Conservation (phyloP, 164 flowering plant genomes). For the Macadamia integrifolia region DNA sequence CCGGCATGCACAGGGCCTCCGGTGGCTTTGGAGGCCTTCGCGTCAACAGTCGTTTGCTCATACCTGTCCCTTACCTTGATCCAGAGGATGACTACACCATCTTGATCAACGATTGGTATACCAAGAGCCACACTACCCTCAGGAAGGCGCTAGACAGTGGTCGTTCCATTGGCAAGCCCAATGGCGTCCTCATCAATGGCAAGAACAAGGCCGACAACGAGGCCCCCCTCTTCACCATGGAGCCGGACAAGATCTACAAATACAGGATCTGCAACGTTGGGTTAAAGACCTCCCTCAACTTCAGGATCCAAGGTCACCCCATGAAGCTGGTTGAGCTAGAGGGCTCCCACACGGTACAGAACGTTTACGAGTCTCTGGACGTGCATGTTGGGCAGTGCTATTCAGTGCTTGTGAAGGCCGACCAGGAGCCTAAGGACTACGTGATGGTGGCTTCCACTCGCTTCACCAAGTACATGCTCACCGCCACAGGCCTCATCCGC, state of each 20-base stretch:
- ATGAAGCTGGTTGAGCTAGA: slow-evolving; percentile 48
- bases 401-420: slow-evolving; percentile 37
- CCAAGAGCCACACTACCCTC: slow-evolving; percentile 24
- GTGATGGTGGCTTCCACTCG: slow-evolving; percentile 40
- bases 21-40: slow-evolving; percentile 42
- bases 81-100: slow-evolving; percentile 55
- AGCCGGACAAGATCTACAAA: slow-evolving; percentile 40
- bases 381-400: slow-evolving; percentile 46
- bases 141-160: slow-evolving; percentile 26
- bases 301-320: slow-evolving; percentile 40
- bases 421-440: slow-evolving; percentile 35
- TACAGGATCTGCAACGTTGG: slow-evolving; percentile 46
- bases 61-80: slow-evolving; percentile 36
- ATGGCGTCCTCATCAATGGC: slow-evolving; percentile 38
- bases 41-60: slow-evolving; percentile 35
- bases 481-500: slow-evolving; percentile 26
- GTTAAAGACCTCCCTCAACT: slow-evolving; percentile 36
- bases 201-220: slow-evolving; percentile 17
- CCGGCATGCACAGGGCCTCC: slow-evolving; percentile 25
- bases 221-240: slow-evolving; percentile 30
- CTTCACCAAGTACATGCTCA: slow-evolving; percentile 31
- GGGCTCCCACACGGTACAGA: slow-evolving; percentile 50
- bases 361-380: slow-evolving; percentile 38
- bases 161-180: slow-evolving; percentile 27
- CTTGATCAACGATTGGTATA: slow-evolving; percentile 53